A percentile compares a stretch with the other conserved stretches of the same genome.
Conservation (phyloP, 2,329 filamentous ascomycete species). For the Juglanconis juglandina region DNA sequence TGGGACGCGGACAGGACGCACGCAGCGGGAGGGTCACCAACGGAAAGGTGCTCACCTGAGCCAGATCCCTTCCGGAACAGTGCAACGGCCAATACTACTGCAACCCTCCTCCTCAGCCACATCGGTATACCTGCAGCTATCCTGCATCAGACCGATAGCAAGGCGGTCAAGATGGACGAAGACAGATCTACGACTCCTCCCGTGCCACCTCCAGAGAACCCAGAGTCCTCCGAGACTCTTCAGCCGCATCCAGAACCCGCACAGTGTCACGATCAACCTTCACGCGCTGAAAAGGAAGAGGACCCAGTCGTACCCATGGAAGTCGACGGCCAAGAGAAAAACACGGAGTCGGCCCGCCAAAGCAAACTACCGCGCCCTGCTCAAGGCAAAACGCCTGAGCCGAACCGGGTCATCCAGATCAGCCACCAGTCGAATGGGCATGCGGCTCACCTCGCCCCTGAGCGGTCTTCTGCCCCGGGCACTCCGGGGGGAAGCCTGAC, state of each 20-base stretch:
- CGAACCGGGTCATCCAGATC: constrained; percentile 13
- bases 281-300: neutral
- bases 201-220: constrained; percentile 12
- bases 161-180: constrained; percentile 7
- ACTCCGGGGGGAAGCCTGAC: constrained; percentile 48
- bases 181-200: constrained; percentile 17
- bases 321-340: neutral
- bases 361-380: constrained; percentile 18
- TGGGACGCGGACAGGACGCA: too few relatives aligned
- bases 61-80: too few relatives aligned
- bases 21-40: too few relatives aligned
- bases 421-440: constrained; percentile 26
- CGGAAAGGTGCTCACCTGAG: too few relatives aligned
- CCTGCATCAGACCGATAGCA: neutral
- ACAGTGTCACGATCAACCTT: neutral
- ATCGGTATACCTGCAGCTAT: neutral
- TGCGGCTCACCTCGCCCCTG: constrained; percentile 57
- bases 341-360: constrained; percentile 19
- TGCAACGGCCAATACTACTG: too few relatives aligned
- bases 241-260: neutral
- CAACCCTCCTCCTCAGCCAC: neutral
- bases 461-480: constrained; percentile 36
- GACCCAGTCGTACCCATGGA: neutral
- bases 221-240: constrained; percentile 4
- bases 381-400: constrained; percentile 11